phyloP scores from a whole-genome alignment of 2,329 filamentous ascomycete species.

The Ceratocystis alfenasii region DNA sequence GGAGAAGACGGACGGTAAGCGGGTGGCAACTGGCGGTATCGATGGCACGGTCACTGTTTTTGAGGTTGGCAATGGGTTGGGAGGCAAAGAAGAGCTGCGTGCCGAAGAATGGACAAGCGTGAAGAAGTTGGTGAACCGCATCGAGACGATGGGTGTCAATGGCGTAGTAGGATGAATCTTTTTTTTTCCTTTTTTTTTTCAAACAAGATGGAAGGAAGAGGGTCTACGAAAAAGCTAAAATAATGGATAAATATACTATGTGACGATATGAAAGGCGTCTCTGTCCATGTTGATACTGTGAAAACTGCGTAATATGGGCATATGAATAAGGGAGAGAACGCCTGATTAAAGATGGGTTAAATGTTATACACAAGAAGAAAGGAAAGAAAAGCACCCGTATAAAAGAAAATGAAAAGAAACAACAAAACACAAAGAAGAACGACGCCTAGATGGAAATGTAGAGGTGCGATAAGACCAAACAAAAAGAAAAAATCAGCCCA shows the following conservation, averaged over 20 bases:
- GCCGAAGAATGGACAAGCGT: slow-evolving; percentile 87
- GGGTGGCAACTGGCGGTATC: slow-evolving; percentile 80
- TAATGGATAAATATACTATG: slow-evolving; percentile 17
- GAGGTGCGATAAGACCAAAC: not conserved
- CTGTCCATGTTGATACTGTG: not conserved
- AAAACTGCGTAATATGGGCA: not conserved
- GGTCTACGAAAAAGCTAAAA: not conserved
- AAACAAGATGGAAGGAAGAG: not conserved
- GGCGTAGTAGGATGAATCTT: slow-evolving; percentile 31
- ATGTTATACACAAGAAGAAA: slow-evolving; percentile 10
- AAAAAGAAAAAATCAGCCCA: not conserved
- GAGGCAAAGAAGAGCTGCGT: slow-evolving; percentile 71
- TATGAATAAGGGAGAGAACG: not conserved
- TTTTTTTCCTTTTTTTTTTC: too few species aligned
- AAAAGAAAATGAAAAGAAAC: not conserved
- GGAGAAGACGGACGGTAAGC: slow-evolving; percentile 80
- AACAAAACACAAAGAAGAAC: not conserved
- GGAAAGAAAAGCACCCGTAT: not conserved
- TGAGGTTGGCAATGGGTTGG: slow-evolving; percentile 71
- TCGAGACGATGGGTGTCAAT: slow-evolving; percentile 51
- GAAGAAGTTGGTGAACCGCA: slow-evolving; percentile 71
- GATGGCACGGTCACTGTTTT: slow-evolving; percentile 86
- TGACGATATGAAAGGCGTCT: slow-evolving; percentile 2
- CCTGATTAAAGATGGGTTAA: not conserved
- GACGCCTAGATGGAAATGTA: slow-evolving; percentile 1